Base-by-base conservation (phyloP, 805 yeast species). In the Metschnikowia koreensis region DNA sequence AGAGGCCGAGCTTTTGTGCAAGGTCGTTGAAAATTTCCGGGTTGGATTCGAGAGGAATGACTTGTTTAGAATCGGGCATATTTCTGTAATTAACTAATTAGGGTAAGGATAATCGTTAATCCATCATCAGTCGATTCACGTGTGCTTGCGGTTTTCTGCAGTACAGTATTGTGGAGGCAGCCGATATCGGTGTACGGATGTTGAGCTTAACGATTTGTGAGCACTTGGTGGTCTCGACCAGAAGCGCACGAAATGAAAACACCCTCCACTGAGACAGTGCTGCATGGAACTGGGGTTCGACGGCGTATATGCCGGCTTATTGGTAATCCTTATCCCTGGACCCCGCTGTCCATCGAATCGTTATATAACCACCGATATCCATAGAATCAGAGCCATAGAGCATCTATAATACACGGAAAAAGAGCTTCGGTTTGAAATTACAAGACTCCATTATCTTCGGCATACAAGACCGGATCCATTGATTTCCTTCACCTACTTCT, bases 21-120 rank as follows among this genome's bases (percentile, higher is more conserved):
- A 90, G 83, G 0, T 73, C 73, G 8, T 87, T 81, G 71, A 93
- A 92, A 7, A 93, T 82, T 9, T 79, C 86, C 0, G 99, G 99
- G 60, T 91, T 89, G 7, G 96, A 88, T 66, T 94, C 99, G 34
- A 93, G 70, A 2, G 98, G 98, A 11, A 91, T 83, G 13, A 89
- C 93, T 12, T 66, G 43, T 29, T 54, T 55, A 12, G 57, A 49
- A 38, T 56, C 62, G 1, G 60, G 44, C 60, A 57, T 56, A 17
- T 26, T 38, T 13, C 9, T 5, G 27, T 13, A 17, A 10, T 16
- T 38, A 7, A 16, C 6, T 27, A 17, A 38, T n/a, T n/a, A n/a
- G n/a, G 6, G 2, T 9, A 16, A 22, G 22, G 22, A 31, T 9
- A 31, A 31, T 31, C 34, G 34, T 31, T 31, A 31, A 22, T 22